Conservation (phyloP, 2,329 filamentous ascomycete species). For the Phyllosticta paracitricarpa region DNA sequence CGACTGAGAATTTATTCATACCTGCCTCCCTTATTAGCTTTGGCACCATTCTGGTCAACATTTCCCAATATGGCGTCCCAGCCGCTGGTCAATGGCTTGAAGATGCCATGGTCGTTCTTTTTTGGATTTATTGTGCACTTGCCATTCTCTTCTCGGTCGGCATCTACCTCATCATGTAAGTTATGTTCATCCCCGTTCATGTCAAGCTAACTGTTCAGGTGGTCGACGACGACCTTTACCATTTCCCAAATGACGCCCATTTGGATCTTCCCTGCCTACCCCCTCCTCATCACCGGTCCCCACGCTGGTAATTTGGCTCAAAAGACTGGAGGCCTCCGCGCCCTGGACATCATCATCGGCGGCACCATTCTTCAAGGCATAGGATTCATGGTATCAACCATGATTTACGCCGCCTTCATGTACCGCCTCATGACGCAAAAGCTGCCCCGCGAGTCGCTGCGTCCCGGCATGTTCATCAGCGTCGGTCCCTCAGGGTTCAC, state of each 20-base stretch:
- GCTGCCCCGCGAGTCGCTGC: slow-evolving; percentile 61
- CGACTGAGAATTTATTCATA: slow-evolving; percentile 68
- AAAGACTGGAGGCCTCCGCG: slow-evolving; percentile 29
- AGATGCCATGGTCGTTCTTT: slow-evolving; percentile 53
- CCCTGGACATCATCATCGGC: slow-evolving; percentile 48
- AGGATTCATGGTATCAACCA: slow-evolving; percentile 56
- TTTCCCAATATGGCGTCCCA: slow-evolving; percentile 59
- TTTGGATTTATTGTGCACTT: slow-evolving; percentile 63
- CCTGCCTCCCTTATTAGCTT: slow-evolving; percentile 59
- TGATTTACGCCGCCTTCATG: slow-evolving; percentile 76
- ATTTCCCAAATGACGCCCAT: slow-evolving; percentile 79
- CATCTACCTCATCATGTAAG: slow-evolving; percentile 64
- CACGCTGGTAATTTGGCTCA: slow-evolving; percentile 53
- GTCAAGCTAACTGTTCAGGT: slow-evolving; percentile 29
- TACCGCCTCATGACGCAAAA: slow-evolving; percentile 86
- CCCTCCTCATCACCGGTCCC: slow-evolving; percentile 65
- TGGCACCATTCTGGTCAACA: slow-evolving; percentile 54
- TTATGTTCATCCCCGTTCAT: slow-evolving; percentile 14
- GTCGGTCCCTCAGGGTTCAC: slow-evolving; percentile 69
- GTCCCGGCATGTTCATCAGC: slow-evolving; percentile 77
- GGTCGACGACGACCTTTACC: slow-evolving; percentile 56
- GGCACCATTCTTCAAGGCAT: slow-evolving; percentile 54
- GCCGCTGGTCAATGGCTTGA: slow-evolving; percentile 46
- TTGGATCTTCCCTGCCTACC: slow-evolving; percentile 82
- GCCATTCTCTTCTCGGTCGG: slow-evolving; percentile 58